Conservation (phyloP, 441 rosid species). For the Theobroma grandiflorum region DNA sequence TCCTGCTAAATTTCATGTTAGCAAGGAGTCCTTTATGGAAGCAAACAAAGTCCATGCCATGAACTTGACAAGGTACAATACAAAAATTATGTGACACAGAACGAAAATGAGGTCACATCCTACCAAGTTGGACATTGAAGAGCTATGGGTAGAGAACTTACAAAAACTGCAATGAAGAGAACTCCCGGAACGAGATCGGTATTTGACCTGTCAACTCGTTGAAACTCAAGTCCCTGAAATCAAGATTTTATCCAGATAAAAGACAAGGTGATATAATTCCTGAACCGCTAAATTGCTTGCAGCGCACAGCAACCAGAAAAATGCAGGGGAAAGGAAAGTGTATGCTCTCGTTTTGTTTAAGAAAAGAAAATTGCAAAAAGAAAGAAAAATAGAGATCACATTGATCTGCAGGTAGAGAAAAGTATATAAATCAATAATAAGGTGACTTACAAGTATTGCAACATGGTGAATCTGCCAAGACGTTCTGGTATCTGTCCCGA, state of each 20-base stretch:
- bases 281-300: neutral
- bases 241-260: constrained; percentile 13
- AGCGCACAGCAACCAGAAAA: neutral
- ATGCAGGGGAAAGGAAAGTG: neutral
- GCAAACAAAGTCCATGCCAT: neutral
- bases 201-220: constrained; percentile 59
- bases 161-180: constrained; percentile 44
- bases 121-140: neutral
- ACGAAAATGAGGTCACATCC: neutral
- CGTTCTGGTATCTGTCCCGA: constrained; percentile 58
- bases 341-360: no score
- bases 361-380: no score
- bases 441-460: constrained; percentile 51
- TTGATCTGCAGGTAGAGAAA: neutral
- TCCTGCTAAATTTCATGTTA: neutral
- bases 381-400: no score
- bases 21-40: neutral
- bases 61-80: neutral
- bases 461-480: constrained; percentile 43
- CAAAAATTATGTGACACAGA: neutral
- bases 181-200: constrained; percentile 48
- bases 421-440: constrained; percentile 7
- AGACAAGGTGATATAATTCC: neutral
- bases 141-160: constrained; percentile 34
- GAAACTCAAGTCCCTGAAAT: constrained; percentile 65